phyloP scores from a whole-genome alignment of 2,329 filamentous ascomycete genomes.

The Incumbomyces lentus region DNA sequence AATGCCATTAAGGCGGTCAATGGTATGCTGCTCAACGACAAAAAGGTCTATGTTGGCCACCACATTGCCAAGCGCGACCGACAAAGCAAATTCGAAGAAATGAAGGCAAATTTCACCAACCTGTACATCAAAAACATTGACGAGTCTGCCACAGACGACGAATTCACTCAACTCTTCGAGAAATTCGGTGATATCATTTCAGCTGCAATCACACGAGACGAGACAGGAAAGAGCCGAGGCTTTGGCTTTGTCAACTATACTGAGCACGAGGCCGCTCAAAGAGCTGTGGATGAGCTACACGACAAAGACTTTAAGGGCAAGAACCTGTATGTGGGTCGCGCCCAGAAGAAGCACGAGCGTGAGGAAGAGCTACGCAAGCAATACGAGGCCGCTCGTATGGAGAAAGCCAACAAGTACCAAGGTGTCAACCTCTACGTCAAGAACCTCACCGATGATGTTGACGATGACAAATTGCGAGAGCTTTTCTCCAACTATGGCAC shows the following conservation, averaged over 20 bases:
- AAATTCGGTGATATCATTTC: slow-evolving; percentile 90
- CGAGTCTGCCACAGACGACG: slow-evolving; percentile 73
- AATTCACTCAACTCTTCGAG: slow-evolving; percentile 90
- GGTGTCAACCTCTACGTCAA: slow-evolving; percentile 99
- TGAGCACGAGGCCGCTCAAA: slow-evolving; percentile 74
- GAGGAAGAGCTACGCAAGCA: slow-evolving; percentile 99
- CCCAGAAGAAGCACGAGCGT: slow-evolving; percentile 99
- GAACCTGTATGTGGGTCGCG: slow-evolving; percentile 94
- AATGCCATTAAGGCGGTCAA: slow-evolving; percentile 99
- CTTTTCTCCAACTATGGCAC: slow-evolving; percentile 86
- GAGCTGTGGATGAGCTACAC: slow-evolving; percentile 86
- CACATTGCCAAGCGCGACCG: slow-evolving; percentile 99
- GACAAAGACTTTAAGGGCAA: slow-evolving; percentile 85
- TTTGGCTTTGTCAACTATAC: slow-evolving; percentile 96
- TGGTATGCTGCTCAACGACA: slow-evolving; percentile 99
- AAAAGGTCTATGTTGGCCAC: slow-evolving; percentile 99
- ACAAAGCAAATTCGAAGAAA: slow-evolving; percentile 99
- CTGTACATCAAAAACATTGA: slow-evolving; percentile 99
- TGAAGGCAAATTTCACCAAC: slow-evolving; percentile 99
- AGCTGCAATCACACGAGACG: slow-evolving; percentile 83
- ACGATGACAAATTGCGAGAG: slow-evolving; percentile 93
- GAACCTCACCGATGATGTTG: slow-evolving; percentile 93
- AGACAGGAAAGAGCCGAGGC: slow-evolving; percentile 80
- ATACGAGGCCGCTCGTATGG: slow-evolving; percentile 91
- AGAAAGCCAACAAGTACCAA: slow-evolving; percentile 99